phyloP scores from a whole-genome alignment of 176 grass and related monocot genomes.

The Canna indica region DNA sequence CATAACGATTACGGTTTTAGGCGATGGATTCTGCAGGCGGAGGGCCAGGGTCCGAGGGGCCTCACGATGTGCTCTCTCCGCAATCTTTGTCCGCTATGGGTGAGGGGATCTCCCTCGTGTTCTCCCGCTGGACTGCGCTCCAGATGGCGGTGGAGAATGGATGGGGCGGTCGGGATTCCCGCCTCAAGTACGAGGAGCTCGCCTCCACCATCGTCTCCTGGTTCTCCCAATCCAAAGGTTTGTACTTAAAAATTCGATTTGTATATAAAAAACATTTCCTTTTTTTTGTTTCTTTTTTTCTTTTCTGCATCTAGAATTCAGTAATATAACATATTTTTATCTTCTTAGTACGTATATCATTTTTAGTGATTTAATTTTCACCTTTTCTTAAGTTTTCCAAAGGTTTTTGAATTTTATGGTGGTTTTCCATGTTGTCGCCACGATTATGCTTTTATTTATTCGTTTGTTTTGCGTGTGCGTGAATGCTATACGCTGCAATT shows the following conservation, averaged over 20 bases:
- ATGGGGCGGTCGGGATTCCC: constrained; percentile 71
- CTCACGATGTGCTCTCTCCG: constrained; percentile 27
- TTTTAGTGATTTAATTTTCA: no score
- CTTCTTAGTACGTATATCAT: no score
- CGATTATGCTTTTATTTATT: no score
- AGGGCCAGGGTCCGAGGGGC: background rate
- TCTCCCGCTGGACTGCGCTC: constrained; percentile 65
- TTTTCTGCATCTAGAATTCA: no score
- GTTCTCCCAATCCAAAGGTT: constrained; percentile 56
- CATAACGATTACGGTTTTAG: no score
- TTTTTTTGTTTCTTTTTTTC: background rate
- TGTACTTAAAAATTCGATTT: background rate
- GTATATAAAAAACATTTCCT: background rate
- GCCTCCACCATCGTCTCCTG: constrained; percentile 41
- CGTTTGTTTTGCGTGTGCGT: no score
- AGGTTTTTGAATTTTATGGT: no score
- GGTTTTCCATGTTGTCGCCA: no score
- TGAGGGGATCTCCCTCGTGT: constrained; percentile 54
- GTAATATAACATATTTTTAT: no score
- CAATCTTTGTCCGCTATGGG: constrained; percentile 26
- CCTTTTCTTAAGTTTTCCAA: no score
- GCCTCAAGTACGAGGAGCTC: constrained; percentile 49
- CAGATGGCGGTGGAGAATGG: constrained; percentile 78
- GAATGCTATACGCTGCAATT: no score
- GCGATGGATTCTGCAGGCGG: constrained; percentile 3